Evolutionary conservation across 768 basidiomycete genomes (phyloP).

Genomic region (Dentipellis sp.): DNA sequence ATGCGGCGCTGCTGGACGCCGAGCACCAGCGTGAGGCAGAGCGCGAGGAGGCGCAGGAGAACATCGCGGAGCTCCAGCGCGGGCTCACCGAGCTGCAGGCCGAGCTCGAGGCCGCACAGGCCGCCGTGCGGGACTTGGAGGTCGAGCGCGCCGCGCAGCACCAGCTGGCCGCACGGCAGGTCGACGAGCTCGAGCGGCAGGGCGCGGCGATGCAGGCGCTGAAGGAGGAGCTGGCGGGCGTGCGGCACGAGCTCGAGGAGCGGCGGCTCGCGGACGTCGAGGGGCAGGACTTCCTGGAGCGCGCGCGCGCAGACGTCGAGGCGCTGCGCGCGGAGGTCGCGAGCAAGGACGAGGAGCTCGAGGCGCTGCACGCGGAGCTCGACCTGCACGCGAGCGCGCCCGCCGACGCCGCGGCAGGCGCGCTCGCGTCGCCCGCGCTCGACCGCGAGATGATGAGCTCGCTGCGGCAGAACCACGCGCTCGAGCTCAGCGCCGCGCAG

Average conservation of each 20-base stretch:
- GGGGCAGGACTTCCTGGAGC: constrained; percentile 50
- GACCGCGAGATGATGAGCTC: constrained; percentile 69
- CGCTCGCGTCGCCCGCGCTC: constrained; percentile 39
- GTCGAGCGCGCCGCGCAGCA: constrained; percentile 52
- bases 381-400: no score
- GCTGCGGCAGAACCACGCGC: constrained; percentile 62
- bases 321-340: constrained; percentile 50
- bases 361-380: constrained; percentile 40
- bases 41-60: constrained; percentile 35
- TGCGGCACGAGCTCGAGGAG: constrained; percentile 47
- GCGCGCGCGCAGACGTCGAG: constrained; percentile 65
- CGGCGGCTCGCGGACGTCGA: constrained; percentile 42
- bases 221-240: constrained; percentile 41
- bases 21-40: constrained; percentile 45
- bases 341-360: constrained; percentile 59
- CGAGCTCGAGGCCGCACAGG: constrained; percentile 46
- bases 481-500: constrained; percentile 75
- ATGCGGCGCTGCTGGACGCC: constrained; percentile 35
- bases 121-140: constrained; percentile 50
- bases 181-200: constrained; percentile 53
- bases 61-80: constrained; percentile 49
- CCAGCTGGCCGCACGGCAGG: constrained; percentile 42
- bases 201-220: constrained; percentile 34
- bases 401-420: constrained; percentile 30
- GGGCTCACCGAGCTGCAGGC: constrained; percentile 53